Percentiles rank a stretch among this genome's conserved stretches.
Evolutionary conservation across 2,329 filamentous ascomycete genomes (phyloP).

Genomic region (Eutypella sp.): DNA sequence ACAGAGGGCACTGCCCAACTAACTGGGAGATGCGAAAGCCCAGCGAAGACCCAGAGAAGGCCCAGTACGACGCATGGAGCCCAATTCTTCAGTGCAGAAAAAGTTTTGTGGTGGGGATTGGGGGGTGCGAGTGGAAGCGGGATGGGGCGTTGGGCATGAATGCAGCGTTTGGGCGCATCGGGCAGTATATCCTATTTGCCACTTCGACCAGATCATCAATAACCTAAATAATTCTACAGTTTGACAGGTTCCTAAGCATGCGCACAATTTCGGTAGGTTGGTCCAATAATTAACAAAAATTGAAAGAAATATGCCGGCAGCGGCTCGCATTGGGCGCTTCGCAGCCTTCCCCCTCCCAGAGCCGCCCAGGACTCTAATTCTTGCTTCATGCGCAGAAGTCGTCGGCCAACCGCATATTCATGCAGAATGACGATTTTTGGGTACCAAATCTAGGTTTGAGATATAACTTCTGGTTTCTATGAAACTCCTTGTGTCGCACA

Average conservation of each 20-base stretch:
- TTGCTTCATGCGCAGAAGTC: neutral
- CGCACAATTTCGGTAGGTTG: neutral
- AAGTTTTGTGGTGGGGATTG: neutral
- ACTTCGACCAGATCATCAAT: neutral
- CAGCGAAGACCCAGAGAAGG: neutral
- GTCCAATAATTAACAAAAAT: neutral
- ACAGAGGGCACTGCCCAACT: neutral
- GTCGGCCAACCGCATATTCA: neutral
- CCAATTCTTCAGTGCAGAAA: neutral
- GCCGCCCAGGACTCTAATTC: neutral
- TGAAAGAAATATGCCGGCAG: neutral
- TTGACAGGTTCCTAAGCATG: neutral
- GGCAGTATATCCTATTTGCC: constrained; percentile 1
- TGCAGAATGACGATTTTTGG: neutral
- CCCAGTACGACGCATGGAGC: neutral
- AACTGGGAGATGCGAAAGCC: neutral
- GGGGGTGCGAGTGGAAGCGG: neutral
- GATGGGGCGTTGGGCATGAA: neutral
- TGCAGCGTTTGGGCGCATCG: neutral
- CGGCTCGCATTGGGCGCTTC: neutral
- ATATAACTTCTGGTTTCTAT: neutral
- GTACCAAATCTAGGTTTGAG: neutral
- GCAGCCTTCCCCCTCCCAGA: neutral
- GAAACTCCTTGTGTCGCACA: neutral
- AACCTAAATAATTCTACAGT: neutral